A percentile compares a stretch with the other conserved stretches of the same genome.
Conservation (phyloP, 192 early-diverging fungal species). For the Backusella morwellensis region DNA sequence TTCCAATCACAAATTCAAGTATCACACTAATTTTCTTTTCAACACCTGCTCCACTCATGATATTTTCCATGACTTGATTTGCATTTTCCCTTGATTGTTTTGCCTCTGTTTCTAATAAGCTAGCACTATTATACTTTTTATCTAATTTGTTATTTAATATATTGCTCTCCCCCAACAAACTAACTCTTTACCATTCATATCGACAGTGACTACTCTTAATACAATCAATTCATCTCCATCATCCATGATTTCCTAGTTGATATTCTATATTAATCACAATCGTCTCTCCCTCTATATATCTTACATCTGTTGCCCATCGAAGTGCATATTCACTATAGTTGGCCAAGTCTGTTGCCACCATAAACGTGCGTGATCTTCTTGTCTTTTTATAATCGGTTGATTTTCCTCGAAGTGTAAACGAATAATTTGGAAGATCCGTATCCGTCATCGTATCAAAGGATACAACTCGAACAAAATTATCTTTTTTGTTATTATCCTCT, state of each 20-base stretch:
- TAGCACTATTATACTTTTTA: constrained; percentile 3
- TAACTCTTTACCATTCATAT: constrained; percentile 11
- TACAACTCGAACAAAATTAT: constrained; percentile 35
- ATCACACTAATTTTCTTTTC: constrained; percentile 43
- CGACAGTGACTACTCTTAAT: constrained; percentile 16
- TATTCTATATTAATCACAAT: not conserved
- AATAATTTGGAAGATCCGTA: constrained; percentile 38
- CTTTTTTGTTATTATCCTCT: not conserved
- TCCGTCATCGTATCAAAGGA: constrained; percentile 39
- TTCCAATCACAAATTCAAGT: constrained; percentile 47
- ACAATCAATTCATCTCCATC: constrained; percentile 46
- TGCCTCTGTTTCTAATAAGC: not conserved
- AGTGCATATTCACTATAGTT: constrained; percentile 52
- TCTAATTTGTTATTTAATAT: not conserved
- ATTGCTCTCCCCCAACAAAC: not conserved
- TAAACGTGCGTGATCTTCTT: constrained; percentile 39
- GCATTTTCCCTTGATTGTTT: constrained; percentile 28
- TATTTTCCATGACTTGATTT: constrained; percentile 24
- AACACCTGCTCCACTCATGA: constrained; percentile 21
- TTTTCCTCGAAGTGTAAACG: constrained; percentile 45
- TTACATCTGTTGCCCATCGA: constrained; percentile 44
- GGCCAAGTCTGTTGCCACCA: constrained; percentile 52
- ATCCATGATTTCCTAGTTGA: constrained; percentile 41
- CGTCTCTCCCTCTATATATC: not conserved
- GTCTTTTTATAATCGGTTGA: constrained; percentile 38